Percentiles rank a stretch among this genome's conserved stretches.
Conservation (phyloP, 768 basidiomycete genomes). For the Tulasnella sp. region DNA sequence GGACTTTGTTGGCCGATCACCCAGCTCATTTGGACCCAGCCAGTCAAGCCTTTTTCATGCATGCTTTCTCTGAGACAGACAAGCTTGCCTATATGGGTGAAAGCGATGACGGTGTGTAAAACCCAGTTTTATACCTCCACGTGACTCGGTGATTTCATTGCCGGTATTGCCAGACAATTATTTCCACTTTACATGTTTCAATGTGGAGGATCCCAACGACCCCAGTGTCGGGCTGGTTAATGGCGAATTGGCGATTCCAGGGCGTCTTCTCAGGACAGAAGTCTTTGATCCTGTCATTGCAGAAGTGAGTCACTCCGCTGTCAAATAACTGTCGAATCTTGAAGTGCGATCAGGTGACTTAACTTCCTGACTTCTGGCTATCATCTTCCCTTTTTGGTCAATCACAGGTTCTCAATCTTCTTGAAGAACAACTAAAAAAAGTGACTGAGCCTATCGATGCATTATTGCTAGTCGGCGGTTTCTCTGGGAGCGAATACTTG, state of each 20-base stretch:
- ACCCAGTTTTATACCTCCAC: slow-evolving; percentile 1
- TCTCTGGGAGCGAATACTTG: slow-evolving; percentile 72
- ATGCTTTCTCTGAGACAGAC: slow-evolving; percentile 79
- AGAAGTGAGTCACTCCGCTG: slow-evolving; percentile 36
- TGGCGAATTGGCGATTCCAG: slow-evolving; percentile 73
- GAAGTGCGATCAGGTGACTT: background rate
- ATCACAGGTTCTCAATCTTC: slow-evolving; percentile 55
- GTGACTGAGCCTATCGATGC: slow-evolving; percentile 64
- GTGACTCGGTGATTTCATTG: slow-evolving; percentile 9
- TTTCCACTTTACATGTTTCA: slow-evolving; percentile 87
- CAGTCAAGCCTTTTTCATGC: slow-evolving; percentile 70
- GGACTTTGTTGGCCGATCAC: slow-evolving; percentile 64
- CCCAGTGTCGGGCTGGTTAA: slow-evolving; percentile 65
- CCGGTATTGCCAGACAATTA: slow-evolving; percentile 41
- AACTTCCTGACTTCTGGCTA: background rate
- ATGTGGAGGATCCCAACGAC: slow-evolving; percentile 62
- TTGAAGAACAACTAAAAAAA: slow-evolving; percentile 59
- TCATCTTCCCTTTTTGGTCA: background rate
- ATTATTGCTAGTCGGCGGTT: slow-evolving; percentile 79
- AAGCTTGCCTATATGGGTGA: slow-evolving; percentile 65
- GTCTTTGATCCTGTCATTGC: slow-evolving; percentile 82
- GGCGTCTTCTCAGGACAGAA: slow-evolving; percentile 60
- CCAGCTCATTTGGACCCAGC: slow-evolving; percentile 72
- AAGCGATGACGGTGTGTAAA: slow-evolving; percentile 52
- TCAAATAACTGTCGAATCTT: background rate